These are phyloP conservation scores for Wallacemonas sp. DNA, from an alignment of 208 protist genomes.

Conservation along the genomic window DNA sequence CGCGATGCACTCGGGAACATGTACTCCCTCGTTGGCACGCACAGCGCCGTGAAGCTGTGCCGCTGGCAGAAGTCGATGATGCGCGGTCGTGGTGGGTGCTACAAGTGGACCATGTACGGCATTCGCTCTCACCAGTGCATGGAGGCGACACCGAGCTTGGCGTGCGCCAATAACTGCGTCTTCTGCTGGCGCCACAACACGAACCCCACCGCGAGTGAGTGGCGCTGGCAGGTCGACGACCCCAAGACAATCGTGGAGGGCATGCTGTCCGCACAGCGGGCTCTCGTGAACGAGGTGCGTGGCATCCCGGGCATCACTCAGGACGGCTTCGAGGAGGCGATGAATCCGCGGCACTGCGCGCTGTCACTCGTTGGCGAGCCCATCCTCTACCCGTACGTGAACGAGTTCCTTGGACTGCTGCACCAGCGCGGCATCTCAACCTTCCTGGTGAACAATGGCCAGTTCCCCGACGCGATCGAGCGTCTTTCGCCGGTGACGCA, in stretches of 20 bases:
- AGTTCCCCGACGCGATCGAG: conserved; percentile 85
- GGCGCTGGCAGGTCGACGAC: conserved; percentile 94
- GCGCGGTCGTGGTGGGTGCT: conserved; percentile 95
- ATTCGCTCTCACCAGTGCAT: conserved; percentile 96
- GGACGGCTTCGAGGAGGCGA: conserved; percentile 77
- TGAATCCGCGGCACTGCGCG: conserved; percentile 91
- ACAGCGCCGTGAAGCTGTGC: conserved; percentile 97
- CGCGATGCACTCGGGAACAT: conserved; percentile 61
- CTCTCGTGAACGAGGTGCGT: conserved; percentile 74
- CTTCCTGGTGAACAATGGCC: conserved; percentile 94
- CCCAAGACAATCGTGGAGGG: conserved; percentile 84
- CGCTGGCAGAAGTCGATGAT: conserved; percentile 98
- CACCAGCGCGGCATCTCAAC: conserved; percentile 87
- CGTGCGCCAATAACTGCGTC: conserved; percentile 96
- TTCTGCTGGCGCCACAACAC: conserved; percentile 96
- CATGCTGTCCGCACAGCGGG: conserved; percentile 79
- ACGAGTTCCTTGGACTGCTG: conserved; percentile 83
- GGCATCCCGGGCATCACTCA: conserved; percentile 92
- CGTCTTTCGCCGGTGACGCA: conserved; percentile 86
- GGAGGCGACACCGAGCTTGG: conserved; percentile 96
- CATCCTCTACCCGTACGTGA: conserved; percentile 96
- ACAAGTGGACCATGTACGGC: conserved; percentile 98
- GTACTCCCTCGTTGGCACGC: conserved; percentile 93
- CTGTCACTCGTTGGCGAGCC: conserved; percentile 95
- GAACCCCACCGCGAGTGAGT: conserved; percentile 91